Conservation (phyloP, 139 green algal species). For the Deuterostichococcus epilithicus region DNA sequence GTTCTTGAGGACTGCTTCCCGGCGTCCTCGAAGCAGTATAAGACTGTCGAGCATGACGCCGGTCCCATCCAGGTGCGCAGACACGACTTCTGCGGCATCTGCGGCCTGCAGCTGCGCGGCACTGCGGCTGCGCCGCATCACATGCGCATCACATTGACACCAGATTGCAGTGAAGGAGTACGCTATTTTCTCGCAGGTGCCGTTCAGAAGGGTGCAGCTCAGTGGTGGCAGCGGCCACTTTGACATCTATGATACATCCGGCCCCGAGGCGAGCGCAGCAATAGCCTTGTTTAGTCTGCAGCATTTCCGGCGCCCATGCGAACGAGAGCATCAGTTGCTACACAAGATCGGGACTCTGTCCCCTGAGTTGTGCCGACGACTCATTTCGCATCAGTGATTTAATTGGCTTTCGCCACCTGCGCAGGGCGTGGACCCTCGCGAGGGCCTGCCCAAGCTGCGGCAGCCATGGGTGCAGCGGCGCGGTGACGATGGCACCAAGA, state of each 20-base stretch:
- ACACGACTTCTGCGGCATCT: neutral
- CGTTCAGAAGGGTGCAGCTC: conserved; percentile 79
- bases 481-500: conserved; percentile 33
- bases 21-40: conserved; percentile 66
- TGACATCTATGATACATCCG: conserved; percentile 90
- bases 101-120: neutral
- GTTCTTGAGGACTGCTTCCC: conserved; percentile 83
- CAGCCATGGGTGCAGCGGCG: conserved; percentile 69
- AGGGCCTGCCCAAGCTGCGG: conserved; percentile 78
- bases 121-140: neutral
- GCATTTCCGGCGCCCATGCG: neutral
- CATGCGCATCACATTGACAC: neutral
- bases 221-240: conserved; percentile 69
- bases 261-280: conserved; percentile 63
- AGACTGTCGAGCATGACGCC: conserved; percentile 56
- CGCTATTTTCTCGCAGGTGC: conserved; percentile 48
- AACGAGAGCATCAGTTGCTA: too few species aligned
- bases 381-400: neutral
- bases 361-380: too few species aligned
- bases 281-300: neutral
- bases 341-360: too few species aligned
- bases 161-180: neutral
- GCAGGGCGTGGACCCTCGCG: conserved; percentile 56
- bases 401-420: too few species aligned
- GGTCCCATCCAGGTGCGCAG: conserved; percentile 35